Percentiles rank a stretch among this genome's conserved stretches.
These are phyloP conservation scores for Irpex sp. DNA, from an alignment of 1,284 basidiomycete genomes.

Conservation along the genomic window DNA sequence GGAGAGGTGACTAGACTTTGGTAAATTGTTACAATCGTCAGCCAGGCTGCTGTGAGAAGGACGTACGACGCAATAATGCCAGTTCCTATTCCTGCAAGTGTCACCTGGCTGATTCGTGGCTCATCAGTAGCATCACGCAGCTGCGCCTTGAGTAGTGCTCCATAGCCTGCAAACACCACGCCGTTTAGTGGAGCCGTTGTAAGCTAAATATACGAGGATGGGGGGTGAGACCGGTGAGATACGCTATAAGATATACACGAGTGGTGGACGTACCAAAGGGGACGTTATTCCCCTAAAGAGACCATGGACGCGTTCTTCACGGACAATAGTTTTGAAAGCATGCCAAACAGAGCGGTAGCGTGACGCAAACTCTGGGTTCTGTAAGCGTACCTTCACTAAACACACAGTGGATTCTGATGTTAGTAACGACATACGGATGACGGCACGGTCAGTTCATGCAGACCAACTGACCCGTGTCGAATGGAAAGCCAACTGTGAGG, in stretches of 20 bases:
- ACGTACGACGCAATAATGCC: conserved; percentile 76
- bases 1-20: conserved; percentile 74
- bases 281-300: conserved; percentile 72
- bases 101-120: conserved; percentile 66
- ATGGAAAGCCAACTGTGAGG: conserved; percentile 65
- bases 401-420: background rate
- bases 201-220: conserved; percentile 38
- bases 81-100: conserved; percentile 73
- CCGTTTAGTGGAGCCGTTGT: conserved; percentile 73
- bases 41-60: conserved; percentile 1
- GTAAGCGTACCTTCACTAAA: conserved; percentile 73
- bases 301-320: conserved; percentile 62
- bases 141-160: conserved; percentile 64
- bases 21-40: background rate
- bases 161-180: conserved; percentile 71
- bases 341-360: conserved; percentile 60
- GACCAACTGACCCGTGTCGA: conserved; percentile 59
- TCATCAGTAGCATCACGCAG: conserved; percentile 37
- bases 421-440: background rate
- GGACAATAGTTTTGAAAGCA: conserved; percentile 60
- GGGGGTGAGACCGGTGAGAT: background rate
- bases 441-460: background rate
- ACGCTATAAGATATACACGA: background rate
- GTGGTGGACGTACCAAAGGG: conserved; percentile 52
- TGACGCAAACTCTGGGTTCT: conserved; percentile 51